These are phyloP conservation scores for Hypomyces perniciosus DNA, from an alignment of 2,329 filamentous ascomycete genomes.

Conservation along the genomic window DNA sequence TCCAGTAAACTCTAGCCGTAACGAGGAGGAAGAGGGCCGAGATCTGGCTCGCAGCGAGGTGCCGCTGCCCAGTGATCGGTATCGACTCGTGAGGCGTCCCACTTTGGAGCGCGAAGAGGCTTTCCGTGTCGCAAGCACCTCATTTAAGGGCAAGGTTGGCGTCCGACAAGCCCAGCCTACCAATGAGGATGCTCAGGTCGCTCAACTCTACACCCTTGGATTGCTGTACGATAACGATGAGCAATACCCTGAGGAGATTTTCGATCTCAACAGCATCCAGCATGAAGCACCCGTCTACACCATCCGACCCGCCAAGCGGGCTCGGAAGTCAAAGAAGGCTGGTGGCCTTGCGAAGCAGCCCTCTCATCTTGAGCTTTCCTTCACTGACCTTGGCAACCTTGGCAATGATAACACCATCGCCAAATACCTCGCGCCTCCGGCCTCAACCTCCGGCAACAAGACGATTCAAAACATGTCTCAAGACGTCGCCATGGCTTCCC, in stretches of 20 bases:
- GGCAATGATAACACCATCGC: constrained; percentile 35
- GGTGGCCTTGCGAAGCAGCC: constrained; percentile 21
- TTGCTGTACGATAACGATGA: constrained; percentile 38
- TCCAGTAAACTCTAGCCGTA: constrained; percentile 1
- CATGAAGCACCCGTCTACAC: constrained; percentile 34
- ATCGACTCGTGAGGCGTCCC: constrained; percentile 30
- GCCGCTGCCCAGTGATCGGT: constrained; percentile 32
- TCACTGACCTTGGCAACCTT: constrained; percentile 36
- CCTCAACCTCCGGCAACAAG: constrained; percentile 16
- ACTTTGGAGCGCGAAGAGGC: constrained; percentile 42
- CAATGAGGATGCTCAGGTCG: constrained; percentile 31
- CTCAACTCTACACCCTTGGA: constrained; percentile 39
- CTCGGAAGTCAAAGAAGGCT: constrained; percentile 21
- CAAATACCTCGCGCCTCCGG: constrained; percentile 22
- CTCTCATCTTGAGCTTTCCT: constrained; percentile 36
- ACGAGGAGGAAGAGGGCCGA: constrained; percentile 26
- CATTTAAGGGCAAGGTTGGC: constrained; percentile 25
- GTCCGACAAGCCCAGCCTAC: constrained; percentile 17
- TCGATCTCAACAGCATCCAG: constrained; percentile 35
- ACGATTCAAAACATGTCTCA: constrained; percentile 13
- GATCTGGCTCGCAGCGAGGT: constrained; percentile 30
- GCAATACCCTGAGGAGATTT: constrained; percentile 26
- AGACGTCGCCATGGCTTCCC: constrained; percentile 18
- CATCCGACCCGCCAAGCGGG: constrained; percentile 30
- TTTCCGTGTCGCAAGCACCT: constrained; percentile 36